Percentiles rank a stretch among this genome's conserved stretches.
These are phyloP conservation scores for Lindgomyces ingoldianus DNA, from an alignment of 495 filamentous ascomycete species.

Conservation along the genomic window DNA sequence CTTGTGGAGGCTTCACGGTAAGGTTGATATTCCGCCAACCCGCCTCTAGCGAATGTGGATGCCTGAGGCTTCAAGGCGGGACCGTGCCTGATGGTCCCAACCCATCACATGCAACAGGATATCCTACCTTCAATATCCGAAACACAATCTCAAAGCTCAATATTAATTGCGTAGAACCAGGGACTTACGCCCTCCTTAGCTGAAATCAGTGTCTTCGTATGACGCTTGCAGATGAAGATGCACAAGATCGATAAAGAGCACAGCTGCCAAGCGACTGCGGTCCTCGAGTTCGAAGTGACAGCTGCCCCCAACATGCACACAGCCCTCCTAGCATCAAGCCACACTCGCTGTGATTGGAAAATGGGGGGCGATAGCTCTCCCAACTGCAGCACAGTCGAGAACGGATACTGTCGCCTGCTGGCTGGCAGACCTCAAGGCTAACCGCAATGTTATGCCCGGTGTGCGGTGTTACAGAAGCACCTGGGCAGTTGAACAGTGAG, in stretches of 20 bases:
- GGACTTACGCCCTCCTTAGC: not conserved
- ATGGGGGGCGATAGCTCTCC: not conserved
- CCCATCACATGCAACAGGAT: too few relatives aligned
- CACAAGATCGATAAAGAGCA: not conserved
- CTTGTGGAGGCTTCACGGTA: too few relatives aligned
- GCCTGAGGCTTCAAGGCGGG: not conserved
- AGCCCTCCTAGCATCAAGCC: slow-evolving; percentile 1
- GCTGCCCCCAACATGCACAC: not conserved
- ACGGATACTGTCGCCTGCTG: not conserved
- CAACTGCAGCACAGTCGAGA: not conserved
- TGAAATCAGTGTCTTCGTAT: not conserved
- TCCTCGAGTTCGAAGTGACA: not conserved
- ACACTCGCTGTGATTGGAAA: not conserved
- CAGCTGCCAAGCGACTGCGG: slow-evolving; percentile 1
- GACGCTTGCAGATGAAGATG: not conserved
- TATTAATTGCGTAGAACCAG: not conserved
- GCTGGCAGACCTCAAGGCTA: slow-evolving; percentile 7
- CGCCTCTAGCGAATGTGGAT: not conserved
- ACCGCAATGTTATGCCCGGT: not conserved
- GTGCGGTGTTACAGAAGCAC: not conserved
- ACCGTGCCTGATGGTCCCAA: too few relatives aligned
- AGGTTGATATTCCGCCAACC: too few relatives aligned
- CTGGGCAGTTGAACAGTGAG: not conserved
- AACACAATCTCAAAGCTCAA: not conserved
- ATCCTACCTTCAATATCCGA: too few relatives aligned